Base-by-base conservation (phyloP, 148 eudicot species). In the Dysphania ambrosioides region DNA sequence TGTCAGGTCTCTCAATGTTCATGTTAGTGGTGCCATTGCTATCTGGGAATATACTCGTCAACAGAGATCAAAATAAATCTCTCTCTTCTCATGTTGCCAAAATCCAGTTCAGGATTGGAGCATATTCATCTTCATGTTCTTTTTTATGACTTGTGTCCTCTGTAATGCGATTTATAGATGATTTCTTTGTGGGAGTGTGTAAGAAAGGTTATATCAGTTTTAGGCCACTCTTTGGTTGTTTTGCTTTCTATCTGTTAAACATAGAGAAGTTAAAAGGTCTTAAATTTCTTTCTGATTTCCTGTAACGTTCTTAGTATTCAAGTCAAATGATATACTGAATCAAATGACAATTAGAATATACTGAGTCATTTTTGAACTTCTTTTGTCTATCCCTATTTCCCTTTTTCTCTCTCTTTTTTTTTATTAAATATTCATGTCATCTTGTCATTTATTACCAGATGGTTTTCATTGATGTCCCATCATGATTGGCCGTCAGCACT, bases 41-140 rank as follows among this genome's bases (percentile, higher is more conserved):
- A 82, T 92, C 32, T 96, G 99, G 99, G 99, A 96, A 82, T 96
- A 96, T 71, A 96, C 99, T 72, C 89, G 99, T 40, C 99, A 96
- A 70, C 97, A 89, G 77, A 86, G 88, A 83, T 88, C 88, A 70
- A 76, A 70, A 72, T 85, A 85, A 73, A 42, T 19, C 51, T 40
- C 1, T 63, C 35, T 10, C 40, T 49, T 23, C 16, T 64, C 74
- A 32, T 40, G 19, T 42, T 40, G 64, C 49, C 26, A 19, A 64
- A 70, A 75, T 35, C 34, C 42, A 24, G 41, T 49, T 61, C 7
- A 26, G 51, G 60, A 68, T 49, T 38, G 10, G 23, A 38, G 40
- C 49, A 35, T 34, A 23, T 49, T 61, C 32, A 35, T 60, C 55
- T 34, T 61, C 19, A 44, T 36, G 18, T 59, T 53, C 29, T 6